These are phyloP conservation scores for Trichoderma atroviride DNA, from an alignment of 2,329 filamentous ascomycete species.

Conservation along the genomic window DNA sequence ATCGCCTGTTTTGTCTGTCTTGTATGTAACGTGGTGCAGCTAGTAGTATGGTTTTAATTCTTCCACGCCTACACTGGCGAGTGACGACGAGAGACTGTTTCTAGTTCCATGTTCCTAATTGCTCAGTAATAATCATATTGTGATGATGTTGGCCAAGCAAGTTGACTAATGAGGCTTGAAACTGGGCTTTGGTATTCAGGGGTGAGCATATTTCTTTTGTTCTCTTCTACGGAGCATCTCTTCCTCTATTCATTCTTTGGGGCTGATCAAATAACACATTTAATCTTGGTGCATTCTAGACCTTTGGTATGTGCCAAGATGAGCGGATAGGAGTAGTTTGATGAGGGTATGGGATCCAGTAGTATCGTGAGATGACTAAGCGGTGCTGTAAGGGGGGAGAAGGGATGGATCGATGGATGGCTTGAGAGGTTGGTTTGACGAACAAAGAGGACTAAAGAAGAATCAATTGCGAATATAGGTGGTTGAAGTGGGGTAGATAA, in stretches of 20 bases:
- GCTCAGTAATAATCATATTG: background rate
- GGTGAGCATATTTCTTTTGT: background rate
- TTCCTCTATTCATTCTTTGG: background rate
- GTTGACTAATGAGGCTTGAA: background rate
- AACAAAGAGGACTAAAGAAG: background rate
- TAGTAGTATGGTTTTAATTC: constrained; percentile 14
- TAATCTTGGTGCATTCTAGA: constrained; percentile 2
- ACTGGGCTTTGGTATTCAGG: background rate
- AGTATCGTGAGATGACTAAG: constrained; percentile 1
- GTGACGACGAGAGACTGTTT: background rate
- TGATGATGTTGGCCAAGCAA: background rate
- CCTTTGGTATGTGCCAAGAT: constrained; percentile 7
- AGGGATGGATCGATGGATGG: background rate
- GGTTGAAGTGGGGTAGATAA: background rate
- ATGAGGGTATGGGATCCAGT: background rate
- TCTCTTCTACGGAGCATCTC: background rate
- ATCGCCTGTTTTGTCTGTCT: constrained; percentile 17
- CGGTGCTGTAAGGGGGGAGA: background rate
- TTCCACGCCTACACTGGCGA: constrained; percentile 20
- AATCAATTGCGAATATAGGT: background rate
- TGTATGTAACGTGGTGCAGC: constrained; percentile 26
- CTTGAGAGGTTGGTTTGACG: too few relatives aligned
- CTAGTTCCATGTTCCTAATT: background rate
- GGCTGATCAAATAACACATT: background rate
- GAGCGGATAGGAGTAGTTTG: background rate